Percentiles rank a stretch among this genome's conserved stretches.
Evolutionary conservation across 805 yeast genomes (phyloP).

Genomic region (Candida andamanensis): DNA sequence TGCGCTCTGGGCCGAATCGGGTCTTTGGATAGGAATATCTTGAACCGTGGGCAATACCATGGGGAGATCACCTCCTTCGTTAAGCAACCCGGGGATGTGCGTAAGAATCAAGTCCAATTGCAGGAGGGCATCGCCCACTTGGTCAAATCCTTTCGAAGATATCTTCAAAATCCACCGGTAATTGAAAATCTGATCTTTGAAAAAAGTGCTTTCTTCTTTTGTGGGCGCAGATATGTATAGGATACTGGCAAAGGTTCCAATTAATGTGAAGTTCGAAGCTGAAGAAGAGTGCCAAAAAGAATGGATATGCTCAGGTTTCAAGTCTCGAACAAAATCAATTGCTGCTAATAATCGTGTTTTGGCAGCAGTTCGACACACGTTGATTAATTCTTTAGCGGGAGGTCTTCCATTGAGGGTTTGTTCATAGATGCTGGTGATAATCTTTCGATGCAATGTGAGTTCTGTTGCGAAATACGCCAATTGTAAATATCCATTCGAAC

Average conservation of each 20-base stretch:
- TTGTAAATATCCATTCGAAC: conserved; percentile 74
- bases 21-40: conserved; percentile 12
- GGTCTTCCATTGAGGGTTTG: conserved; percentile 29
- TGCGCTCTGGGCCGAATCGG: conserved; percentile 11
- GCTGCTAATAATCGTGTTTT: conserved; percentile 77
- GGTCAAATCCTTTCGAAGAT: conserved; percentile 71
- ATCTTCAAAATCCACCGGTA: conserved; percentile 74
- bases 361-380: conserved; percentile 82
- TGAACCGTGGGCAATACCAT: conserved; percentile 32
- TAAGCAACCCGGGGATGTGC: conserved; percentile 68
- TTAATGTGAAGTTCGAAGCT: conserved; percentile 69
- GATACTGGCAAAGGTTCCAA: conserved; percentile 84
- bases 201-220: conserved; percentile 58
- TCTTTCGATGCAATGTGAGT: conserved; percentile 76
- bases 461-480: conserved; percentile 88
- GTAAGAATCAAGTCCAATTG: conserved; percentile 66
- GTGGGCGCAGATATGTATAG: conserved; percentile 62
- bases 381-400: conserved; percentile 32
- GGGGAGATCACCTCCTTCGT: conserved; percentile 33
- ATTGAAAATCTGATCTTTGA: conserved; percentile 63
- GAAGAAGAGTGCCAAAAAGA: conserved; percentile 89
- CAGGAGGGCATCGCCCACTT: conserved; percentile 67
- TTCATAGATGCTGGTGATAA: conserved; percentile 49
- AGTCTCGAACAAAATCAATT: conserved; percentile 66
- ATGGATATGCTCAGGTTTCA: conserved; percentile 78